phyloP scores from a whole-genome alignment of 2,329 filamentous ascomycete species.

The Colletotrichum gloeosporioides region DNA sequence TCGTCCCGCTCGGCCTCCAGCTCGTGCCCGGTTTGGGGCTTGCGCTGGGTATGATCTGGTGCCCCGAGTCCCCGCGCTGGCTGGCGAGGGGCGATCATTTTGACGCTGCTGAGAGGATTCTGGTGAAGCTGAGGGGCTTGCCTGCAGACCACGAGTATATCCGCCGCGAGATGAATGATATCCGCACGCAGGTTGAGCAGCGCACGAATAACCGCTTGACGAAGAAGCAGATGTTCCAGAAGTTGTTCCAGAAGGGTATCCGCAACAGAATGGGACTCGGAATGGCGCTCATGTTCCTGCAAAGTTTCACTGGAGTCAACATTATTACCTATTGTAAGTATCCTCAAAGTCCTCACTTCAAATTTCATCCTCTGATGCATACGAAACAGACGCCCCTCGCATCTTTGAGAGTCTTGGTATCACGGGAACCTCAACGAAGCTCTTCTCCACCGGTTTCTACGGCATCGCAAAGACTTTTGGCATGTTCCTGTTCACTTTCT shows the following conservation, averaged over 20 bases:
- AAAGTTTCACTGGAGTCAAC: slow-evolving; percentile 51
- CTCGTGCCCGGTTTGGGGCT: slow-evolving; percentile 42
- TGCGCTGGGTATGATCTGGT: slow-evolving; percentile 36
- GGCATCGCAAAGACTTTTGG: slow-evolving; percentile 42
- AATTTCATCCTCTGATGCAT: fast-evolving
- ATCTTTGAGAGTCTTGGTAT: slow-evolving; percentile 44
- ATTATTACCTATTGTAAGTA: slow-evolving; percentile 61
- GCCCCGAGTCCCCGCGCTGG: slow-evolving; percentile 44
- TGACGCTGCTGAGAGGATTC: slow-evolving; percentile 42
- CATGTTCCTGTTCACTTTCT: slow-evolving; percentile 44
- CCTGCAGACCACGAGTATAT: slow-evolving; percentile 24
- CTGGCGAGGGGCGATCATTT: slow-evolving; percentile 38
- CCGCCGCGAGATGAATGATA: slow-evolving; percentile 59
- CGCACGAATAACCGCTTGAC: slow-evolving; percentile 33
- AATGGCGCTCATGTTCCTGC: slow-evolving; percentile 53
- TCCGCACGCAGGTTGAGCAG: slow-evolving; percentile 62
- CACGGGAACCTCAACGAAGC: slow-evolving; percentile 33
- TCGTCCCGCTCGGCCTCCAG: slow-evolving; percentile 47
- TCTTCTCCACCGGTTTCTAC: slow-evolving; percentile 46
- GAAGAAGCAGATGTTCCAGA: slow-evolving; percentile 32
- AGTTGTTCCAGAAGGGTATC: slow-evolving; percentile 39
- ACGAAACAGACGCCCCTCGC: slow-evolving; percentile 37
- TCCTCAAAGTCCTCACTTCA: fast-evolving
- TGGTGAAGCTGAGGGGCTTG: slow-evolving; percentile 37
- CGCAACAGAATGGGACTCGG: slow-evolving; percentile 55